Conservation (phyloP, 306 rosid genomes). For the Inga laurina region DNA sequence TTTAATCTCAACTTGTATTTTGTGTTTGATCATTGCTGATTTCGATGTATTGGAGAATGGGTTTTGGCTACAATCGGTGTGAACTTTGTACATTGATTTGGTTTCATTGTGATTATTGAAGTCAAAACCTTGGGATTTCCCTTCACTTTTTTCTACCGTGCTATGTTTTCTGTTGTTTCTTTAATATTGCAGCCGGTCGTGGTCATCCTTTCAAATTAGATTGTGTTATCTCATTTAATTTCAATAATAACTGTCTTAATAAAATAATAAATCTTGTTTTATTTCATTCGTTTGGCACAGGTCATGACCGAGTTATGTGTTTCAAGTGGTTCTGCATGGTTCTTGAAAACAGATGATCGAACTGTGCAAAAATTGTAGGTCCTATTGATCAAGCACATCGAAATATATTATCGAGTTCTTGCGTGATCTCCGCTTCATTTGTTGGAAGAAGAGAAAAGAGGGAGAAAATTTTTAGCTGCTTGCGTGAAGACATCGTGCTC, state of each 20-base stretch:
- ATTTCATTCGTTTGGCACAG: constrained; percentile 42
- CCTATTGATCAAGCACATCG: constrained; percentile 5
- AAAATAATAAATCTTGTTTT: neutral
- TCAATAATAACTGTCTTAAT: neutral
- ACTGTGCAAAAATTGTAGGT: constrained; percentile 35
- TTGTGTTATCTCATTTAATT: constrained; percentile 1
- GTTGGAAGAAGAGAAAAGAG: neutral
- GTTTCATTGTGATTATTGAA: neutral
- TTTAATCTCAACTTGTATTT: neutral
- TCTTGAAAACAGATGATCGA: constrained; percentile 68
- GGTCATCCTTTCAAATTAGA: constrained; percentile 13
- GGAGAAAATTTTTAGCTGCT: neutral
- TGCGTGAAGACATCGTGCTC: no score
- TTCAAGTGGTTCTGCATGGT: constrained; percentile 70
- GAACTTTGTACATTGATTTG: neutral
- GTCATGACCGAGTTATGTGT: constrained; percentile 76
- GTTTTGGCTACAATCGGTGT: neutral
- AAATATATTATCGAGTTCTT: neutral
- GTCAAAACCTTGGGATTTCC: neutral
- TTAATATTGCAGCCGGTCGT: neutral
- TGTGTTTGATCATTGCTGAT: neutral
- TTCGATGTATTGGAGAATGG: neutral
- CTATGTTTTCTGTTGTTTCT: neutral
- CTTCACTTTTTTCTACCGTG: neutral
- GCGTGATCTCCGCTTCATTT: neutral